Evolutionary conservation across 2,329 filamentous ascomycete species (phyloP).

Genomic region (Botryosphaeria dothidea): DNA sequence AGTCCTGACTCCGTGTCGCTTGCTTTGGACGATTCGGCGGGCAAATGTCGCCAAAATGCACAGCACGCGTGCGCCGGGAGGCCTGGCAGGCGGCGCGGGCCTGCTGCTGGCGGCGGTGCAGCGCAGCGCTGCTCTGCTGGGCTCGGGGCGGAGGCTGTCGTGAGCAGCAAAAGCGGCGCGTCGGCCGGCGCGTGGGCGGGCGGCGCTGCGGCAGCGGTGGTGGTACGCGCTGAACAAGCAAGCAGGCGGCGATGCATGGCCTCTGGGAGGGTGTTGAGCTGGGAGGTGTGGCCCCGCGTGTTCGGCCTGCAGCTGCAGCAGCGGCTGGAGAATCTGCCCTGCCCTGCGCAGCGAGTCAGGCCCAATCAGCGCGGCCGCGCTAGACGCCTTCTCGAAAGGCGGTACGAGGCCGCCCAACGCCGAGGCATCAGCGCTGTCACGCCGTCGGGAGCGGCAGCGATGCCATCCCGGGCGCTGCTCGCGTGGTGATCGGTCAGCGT

Average conservation of each 20-base stretch:
- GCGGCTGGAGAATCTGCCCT: background rate
- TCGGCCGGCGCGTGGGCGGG: background rate
- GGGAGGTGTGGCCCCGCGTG: constrained; percentile 10
- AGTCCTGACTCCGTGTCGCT: constrained; percentile 3
- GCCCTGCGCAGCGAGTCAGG: background rate
- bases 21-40: constrained; percentile 9
- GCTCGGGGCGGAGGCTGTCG: constrained; percentile 6
- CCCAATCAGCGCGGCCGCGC: constrained; percentile 9
- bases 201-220: background rate
- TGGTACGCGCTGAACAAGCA: constrained; percentile 12
- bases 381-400: constrained; percentile 15
- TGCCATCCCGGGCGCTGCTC: constrained; percentile 9
- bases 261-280: background rate
- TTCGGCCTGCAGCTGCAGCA: constrained; percentile 3
- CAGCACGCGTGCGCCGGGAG: constrained; percentile 8
- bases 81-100: constrained; percentile 5
- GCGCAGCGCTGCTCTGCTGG: background rate
- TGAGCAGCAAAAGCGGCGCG: constrained; percentile 15
- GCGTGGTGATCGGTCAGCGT: constrained; percentile 11
- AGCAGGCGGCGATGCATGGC: background rate
- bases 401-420: constrained; percentile 10
- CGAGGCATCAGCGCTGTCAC: background rate
- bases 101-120: background rate
- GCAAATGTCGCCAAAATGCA: constrained; percentile 14
- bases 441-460: constrained; percentile 7